These are phyloP conservation scores for Beauveria sp. DNA, from an alignment of 2,329 filamentous ascomycete species.

Conservation along the genomic window DNA sequence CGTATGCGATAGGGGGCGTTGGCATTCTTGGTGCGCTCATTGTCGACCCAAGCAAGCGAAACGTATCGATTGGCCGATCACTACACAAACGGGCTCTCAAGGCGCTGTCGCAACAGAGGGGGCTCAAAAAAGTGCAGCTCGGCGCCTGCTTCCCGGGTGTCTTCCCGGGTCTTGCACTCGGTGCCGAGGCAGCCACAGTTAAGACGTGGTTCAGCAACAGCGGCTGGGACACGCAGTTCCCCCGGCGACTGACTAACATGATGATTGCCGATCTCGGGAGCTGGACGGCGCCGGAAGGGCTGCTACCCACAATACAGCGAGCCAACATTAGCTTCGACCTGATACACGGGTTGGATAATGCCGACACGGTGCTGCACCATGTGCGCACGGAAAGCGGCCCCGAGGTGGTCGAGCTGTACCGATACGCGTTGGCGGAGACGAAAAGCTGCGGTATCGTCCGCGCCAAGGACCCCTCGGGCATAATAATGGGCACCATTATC, in stretches of 20 bases:
- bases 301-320: constrained; percentile 64
- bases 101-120: constrained; percentile 59
- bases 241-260: constrained; percentile 56
- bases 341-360: constrained; percentile 71
- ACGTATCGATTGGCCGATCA: constrained; percentile 83
- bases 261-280: constrained; percentile 61
- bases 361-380: constrained; percentile 65
- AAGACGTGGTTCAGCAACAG: constrained; percentile 82
- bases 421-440: constrained; percentile 62
- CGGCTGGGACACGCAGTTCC: constrained; percentile 71
- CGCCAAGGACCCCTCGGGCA: constrained; percentile 61
- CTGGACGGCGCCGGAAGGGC: constrained; percentile 70
- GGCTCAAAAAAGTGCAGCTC: constrained; percentile 72
- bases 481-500: constrained; percentile 70
- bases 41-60: constrained; percentile 78
- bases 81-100: constrained; percentile 80
- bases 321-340: constrained; percentile 75
- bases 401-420: constrained; percentile 74
- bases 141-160: constrained; percentile 77
- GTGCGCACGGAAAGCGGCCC: constrained; percentile 67
- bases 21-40: constrained; percentile 81
- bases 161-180: constrained; percentile 71
- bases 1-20: constrained; percentile 66
- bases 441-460: constrained; percentile 74
- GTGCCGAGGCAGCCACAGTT: constrained; percentile 36